These are phyloP conservation scores for Madurella fahalii DNA, from an alignment of 2,329 filamentous ascomycete species.

Conservation along the genomic window DNA sequence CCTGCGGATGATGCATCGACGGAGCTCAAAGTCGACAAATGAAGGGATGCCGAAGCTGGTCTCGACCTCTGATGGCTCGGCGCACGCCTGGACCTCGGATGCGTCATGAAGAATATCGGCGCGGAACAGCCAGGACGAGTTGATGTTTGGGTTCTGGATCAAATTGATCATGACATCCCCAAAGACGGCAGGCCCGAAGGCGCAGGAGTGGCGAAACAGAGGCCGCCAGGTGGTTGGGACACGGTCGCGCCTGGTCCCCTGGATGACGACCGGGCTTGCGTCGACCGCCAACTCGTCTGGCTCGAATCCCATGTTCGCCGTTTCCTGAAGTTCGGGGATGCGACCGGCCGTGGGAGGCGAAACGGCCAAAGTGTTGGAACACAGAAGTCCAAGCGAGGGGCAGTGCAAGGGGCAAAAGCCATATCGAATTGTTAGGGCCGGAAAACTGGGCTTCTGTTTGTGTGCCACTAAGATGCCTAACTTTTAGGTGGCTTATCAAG, in stretches of 20 bases:
- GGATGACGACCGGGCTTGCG: slow-evolving; percentile 31
- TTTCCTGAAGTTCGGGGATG: not conserved
- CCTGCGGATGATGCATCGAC: slow-evolving; percentile 66
- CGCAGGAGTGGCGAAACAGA: slow-evolving; percentile 53
- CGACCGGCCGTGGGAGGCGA: slow-evolving; percentile 3
- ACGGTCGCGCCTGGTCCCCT: slow-evolving; percentile 27
- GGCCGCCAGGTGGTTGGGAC: slow-evolving; percentile 46
- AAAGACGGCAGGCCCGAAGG: slow-evolving; percentile 62
- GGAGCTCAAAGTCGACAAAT: slow-evolving; percentile 45
- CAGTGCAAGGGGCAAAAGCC: no score
- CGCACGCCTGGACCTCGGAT: slow-evolving; percentile 28
- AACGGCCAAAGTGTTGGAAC: not conserved
- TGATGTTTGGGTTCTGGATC: slow-evolving; percentile 74
- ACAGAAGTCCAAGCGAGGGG: no score
- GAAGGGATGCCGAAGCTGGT: slow-evolving; percentile 37
- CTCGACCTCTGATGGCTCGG: slow-evolving; percentile 5
- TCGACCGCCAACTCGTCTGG: slow-evolving; percentile 34
- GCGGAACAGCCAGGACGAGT: slow-evolving; percentile 71
- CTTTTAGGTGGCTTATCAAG: no score
- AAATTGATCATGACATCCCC: slow-evolving; percentile 67
- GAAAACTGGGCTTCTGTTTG: no score
- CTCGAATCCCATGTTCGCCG: slow-evolving; percentile 31
- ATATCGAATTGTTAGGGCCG: no score
- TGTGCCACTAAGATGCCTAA: no score
- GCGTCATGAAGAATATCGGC: slow-evolving; percentile 67